Evolutionary conservation across 176 grass and related monocot genomes (phyloP), one percentile per base, ranked within the genome.

Genomic region (Saccharum spontaneum): DNA sequence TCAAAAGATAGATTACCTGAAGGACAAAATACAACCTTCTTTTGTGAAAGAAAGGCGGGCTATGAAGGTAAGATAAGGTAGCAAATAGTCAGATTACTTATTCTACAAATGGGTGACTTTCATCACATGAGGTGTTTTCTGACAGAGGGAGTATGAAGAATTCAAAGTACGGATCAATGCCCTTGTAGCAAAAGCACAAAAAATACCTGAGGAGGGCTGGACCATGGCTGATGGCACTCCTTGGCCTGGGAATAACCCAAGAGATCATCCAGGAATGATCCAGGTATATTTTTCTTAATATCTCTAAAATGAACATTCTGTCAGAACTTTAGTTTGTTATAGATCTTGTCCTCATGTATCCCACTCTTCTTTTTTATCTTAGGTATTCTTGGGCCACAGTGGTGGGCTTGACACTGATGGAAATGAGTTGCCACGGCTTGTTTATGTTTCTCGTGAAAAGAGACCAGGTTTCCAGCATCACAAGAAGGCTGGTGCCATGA

Each of bases 381-480:
- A 94, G 95, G 95, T 98, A 46, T 98, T 98, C 82, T 92, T 98
- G 77, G 95, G 95, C 18, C 95, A 98, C 52, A 98, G 92, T 90
- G 95, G 95, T 64, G 95, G 95, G 60, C 87, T 91, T 83, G 95
- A 98, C 82, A 92, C 91, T n/a, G 95, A 98, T 81, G 95, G 95
- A 63, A 98, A 98, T 71, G 95, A 98, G 76, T 71, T 98, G 84
- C 95, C 95, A 75, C 82, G 95, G 48, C 91, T 98, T 40, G 92
- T 98, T 75, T 98, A 98, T 88, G 95, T 98, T 33, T 98, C 95
- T 86, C 93, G 95, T 94, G 95, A 98, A 90, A 98, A 98, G 83
- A 87, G 95, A 55, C 95, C 95, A 82, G 95, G 95, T 10, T 98
- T 94, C 26, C 91, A 94, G 82, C 92, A 97, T 88, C 95, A 97